Conservation (phyloP, 2,329 filamentous ascomycete species). For the Hymenoscyphus occultus region DNA sequence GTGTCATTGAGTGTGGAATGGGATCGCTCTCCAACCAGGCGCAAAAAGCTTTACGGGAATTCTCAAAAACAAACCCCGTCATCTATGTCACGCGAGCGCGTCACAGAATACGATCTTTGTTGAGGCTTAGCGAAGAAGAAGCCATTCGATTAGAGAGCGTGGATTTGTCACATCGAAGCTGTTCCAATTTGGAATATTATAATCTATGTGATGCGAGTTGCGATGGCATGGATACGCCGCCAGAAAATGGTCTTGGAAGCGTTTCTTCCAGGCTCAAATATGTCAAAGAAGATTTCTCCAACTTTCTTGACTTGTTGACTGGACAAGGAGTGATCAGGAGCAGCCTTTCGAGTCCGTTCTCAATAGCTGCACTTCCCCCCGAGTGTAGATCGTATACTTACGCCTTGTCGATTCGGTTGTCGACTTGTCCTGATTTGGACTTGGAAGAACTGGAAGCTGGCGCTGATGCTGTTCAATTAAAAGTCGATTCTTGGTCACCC, state of each 20-base stretch:
- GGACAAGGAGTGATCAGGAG: conserved; percentile 50
- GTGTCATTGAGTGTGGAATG: conserved; percentile 68
- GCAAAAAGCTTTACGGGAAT: conserved; percentile 57
- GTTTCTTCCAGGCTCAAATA: conserved; percentile 49
- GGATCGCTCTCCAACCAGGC: conserved; percentile 46
- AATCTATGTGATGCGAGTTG: conserved; percentile 45
- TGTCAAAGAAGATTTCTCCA: conserved; percentile 58
- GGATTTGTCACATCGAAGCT: conserved; percentile 45
- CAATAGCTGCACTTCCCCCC: conserved; percentile 55
- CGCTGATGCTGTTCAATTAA: conserved; percentile 58
- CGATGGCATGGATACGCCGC: conserved; percentile 39
- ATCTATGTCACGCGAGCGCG: conserved; percentile 67
- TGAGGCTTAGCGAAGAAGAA: conserved; percentile 44
- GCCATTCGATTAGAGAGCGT: conserved; percentile 43
- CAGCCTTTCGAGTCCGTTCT: conserved; percentile 58
- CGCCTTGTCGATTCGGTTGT: conserved; percentile 60
- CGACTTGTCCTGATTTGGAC: conserved; percentile 52
- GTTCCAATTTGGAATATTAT: conserved; percentile 67
- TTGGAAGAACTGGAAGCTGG: conserved; percentile 54
- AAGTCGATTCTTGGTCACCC: conserved; percentile 55
- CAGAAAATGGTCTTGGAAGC: conserved; percentile 44
- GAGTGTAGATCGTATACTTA: conserved; percentile 63
- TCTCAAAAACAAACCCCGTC: conserved; percentile 63
- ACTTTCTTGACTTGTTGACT: conserved; percentile 56
- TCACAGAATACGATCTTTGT: conserved; percentile 54